Conservation (phyloP, 1,284 basidiomycete genomes). For the Leccinum pallidistipes region DNA sequence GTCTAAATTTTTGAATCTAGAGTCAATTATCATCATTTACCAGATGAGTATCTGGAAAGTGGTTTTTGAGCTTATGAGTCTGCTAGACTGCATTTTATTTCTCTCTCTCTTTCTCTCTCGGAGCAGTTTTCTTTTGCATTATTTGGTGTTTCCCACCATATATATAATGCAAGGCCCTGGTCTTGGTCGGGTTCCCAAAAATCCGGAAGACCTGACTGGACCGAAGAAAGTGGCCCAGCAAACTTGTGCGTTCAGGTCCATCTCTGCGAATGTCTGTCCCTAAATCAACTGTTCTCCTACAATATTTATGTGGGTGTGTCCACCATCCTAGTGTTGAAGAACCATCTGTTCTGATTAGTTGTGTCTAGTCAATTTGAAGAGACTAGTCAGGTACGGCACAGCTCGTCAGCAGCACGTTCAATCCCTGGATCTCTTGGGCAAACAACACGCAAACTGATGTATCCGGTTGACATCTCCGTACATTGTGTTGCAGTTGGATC, state of each 20-base stretch:
- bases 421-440: neutral
- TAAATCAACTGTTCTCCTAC: neutral
- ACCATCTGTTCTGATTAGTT: neutral
- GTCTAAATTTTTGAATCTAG: neutral
- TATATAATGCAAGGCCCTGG: neutral
- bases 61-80: neutral
- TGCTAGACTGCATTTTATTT: neutral
- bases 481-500: neutral
- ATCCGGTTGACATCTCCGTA: neutral
- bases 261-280: neutral
- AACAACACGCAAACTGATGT: neutral
- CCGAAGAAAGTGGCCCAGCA: neutral
- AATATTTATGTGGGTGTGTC: slow-evolving; percentile 13
- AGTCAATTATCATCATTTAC: neutral
- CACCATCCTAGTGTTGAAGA: neutral
- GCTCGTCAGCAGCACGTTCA: neutral
- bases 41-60: neutral
- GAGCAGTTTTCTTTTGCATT: neutral
- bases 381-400: neutral
- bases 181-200: neutral
- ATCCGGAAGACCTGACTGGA: neutral
- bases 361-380: neutral
- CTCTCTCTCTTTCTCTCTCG: neutral
- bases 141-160: slow-evolving; percentile 13
- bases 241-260: neutral